Conservation (phyloP, 2,329 filamentous ascomycete species). For the Chaetomium sp. region DNA sequence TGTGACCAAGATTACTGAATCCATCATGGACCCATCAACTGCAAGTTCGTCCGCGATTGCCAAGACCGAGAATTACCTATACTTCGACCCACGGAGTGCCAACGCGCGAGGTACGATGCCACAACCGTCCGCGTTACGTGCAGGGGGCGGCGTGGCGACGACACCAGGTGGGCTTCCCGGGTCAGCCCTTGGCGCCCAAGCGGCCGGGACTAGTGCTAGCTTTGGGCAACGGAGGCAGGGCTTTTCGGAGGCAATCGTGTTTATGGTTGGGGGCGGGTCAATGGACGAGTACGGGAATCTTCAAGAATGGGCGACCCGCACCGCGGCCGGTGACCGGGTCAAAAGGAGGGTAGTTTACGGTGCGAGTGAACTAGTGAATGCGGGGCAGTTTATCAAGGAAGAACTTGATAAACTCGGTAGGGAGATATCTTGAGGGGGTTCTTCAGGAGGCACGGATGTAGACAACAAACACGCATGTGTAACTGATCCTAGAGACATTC, state of each 20-base stretch:
- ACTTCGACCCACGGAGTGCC: constrained; percentile 90
- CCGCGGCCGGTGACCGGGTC: constrained; percentile 48
- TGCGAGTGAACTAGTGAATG: constrained; percentile 75
- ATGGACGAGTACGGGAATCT: constrained; percentile 99
- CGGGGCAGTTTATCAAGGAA: constrained; percentile 57
- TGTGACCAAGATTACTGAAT: constrained; percentile 95
- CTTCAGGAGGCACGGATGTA: not conserved
- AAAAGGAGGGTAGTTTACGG: constrained; percentile 87
- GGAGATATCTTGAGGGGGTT: constrained; percentile 38
- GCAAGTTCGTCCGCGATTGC: constrained; percentile 88
- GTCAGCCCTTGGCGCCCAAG: constrained; percentile 39
- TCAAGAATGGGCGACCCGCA: constrained; percentile 88
- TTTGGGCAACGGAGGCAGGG: constrained; percentile 89
- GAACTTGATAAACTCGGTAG: constrained; percentile 57
- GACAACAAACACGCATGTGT: not conserved
- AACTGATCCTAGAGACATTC: too few relatives aligned
- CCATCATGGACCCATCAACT: constrained; percentile 90
- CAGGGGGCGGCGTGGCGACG: constrained; percentile 30
- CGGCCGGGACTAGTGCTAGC: constrained; percentile 64
- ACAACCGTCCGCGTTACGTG: constrained; percentile 59
- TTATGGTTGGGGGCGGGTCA: constrained; percentile 89
- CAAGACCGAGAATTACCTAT: constrained; percentile 94
- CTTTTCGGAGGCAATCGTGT: constrained; percentile 87
- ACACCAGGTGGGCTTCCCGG: constrained; percentile 45
- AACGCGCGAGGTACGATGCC: constrained; percentile 91